Evolutionary conservation across 306 rosid species (phyloP), one percentile per base, ranked within the genome.

Genomic region (Vigna mungo): DNA sequence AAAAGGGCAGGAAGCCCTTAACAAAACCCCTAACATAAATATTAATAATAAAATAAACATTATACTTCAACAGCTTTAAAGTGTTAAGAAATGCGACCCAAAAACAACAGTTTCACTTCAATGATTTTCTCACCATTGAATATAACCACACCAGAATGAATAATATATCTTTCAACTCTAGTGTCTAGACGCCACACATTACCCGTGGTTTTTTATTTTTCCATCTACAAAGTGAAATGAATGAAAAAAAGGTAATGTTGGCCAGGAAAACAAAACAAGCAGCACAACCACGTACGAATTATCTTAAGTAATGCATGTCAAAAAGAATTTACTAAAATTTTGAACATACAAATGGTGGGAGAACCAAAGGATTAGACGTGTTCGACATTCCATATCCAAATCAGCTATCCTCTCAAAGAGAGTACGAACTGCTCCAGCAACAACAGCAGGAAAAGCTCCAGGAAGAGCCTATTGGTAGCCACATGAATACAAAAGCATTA

Each of bases 361-460:
- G 85, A 96, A 96, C 99, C 99, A 96, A 86, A 88, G 98, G 85
- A 96, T 89, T 60, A 96, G 91, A 15, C 99, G 93, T 49, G 87
- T 96, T 54, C 97, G 94, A 80, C 99, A 96, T 83, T 96, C 99
- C 98, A 96, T 96, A 79, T 96, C 99, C 77, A 96, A 78, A 85
- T 96, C 97, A 54, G 88, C 93, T 75, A 96, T 92, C 87, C 84
- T 96, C 81, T 92, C 99, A 74, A 96, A 96, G 67, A 96, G 91
- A 71, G 94, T 89, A 70, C 99, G 98, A 53, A 96, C 99, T 61
- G 94, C 99, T 79, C 97, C 99, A 43, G 99, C 99, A 44, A 96
- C 92, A 81, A 96, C 96, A 73, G 94, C 97, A 48, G 99, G 99
- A 85, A 96, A 96, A 66, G 99, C 99, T 77, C 99, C 99, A 73